Percentiles rank a stretch among this genome's conserved stretches.
Evolutionary conservation across 129 eudicot species (phyloP).

Genomic region (Saussurea involucrata): DNA sequence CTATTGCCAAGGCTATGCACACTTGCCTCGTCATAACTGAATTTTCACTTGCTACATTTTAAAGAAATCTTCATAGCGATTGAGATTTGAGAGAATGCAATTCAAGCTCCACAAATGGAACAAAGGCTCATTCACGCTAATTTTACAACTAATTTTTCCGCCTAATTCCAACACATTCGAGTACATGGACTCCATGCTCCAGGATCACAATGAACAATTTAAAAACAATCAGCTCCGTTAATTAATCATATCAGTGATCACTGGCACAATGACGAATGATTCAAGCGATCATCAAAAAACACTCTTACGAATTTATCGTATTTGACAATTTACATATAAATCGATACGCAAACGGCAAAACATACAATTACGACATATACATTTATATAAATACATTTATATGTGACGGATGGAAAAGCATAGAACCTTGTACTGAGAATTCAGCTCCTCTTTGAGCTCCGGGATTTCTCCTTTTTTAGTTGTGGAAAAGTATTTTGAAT

Average conservation of each 20-base stretch:
- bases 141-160: not conserved
- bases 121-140: not conserved
- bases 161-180: not conserved
- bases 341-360: not conserved
- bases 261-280: not conserved
- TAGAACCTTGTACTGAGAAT: constrained; percentile 75
- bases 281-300: not conserved
- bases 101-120: not conserved
- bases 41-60: not conserved
- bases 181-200: not conserved
- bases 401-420: not conserved
- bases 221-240: not conserved
- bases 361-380: not conserved
- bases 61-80: not conserved
- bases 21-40: not conserved
- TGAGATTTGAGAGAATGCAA: not conserved
- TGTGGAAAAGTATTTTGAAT: constrained; percentile 80
- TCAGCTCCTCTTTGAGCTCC: constrained; percentile 73
- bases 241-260: not conserved
- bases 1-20: not conserved
- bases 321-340: not conserved
- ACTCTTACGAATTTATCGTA: not conserved
- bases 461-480: constrained; percentile 82
- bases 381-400: not conserved
- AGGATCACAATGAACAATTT: not conserved